These are phyloP conservation scores for Somion occarium DNA, from an alignment of 1,284 basidiomycete genomes.

Conservation along the genomic window DNA sequence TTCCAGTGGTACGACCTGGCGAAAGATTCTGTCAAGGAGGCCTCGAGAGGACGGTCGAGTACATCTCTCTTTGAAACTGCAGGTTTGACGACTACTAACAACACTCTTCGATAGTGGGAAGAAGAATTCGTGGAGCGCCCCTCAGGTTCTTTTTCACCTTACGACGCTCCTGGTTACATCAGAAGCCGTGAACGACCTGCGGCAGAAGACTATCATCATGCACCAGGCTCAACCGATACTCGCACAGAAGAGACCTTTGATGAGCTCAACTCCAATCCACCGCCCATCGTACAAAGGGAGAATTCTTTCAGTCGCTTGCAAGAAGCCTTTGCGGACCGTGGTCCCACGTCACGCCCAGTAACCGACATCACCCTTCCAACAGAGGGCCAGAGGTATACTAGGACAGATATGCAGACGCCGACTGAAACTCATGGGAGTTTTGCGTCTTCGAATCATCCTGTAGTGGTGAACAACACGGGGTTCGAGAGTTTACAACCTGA, in stretches of 20 bases:
- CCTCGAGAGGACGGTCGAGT: constrained; percentile 15
- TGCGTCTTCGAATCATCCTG: constrained; percentile 12
- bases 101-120: constrained; percentile 15
- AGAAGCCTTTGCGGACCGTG: constrained; percentile 25
- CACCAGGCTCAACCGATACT: not conserved
- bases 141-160: constrained; percentile 9
- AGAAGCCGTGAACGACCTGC: constrained; percentile 1
- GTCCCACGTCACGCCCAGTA: constrained; percentile 14
- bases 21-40: constrained; percentile 19
- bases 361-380: constrained; percentile 21
- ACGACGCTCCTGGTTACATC: constrained; percentile 5
- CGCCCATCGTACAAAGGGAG: constrained; percentile 28
- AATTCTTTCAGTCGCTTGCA: constrained; percentile 21
- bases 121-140: constrained; percentile 19
- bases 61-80: constrained; percentile 7
- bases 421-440: constrained; percentile 11
- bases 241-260: constrained; percentile 18
- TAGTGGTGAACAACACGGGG: constrained; percentile 14
- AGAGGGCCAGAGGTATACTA: constrained; percentile 14
- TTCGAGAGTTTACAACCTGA: constrained; percentile 12
- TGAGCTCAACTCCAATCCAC: constrained; percentile 14
- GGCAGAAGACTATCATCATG: not conserved
- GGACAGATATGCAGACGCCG: constrained; percentile 13
- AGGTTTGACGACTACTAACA: not conserved
- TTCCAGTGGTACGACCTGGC: constrained; percentile 20